Evolutionary conservation across 202 grass and related monocot genomes (phyloP).

Genomic region (Carex arenaria): DNA sequence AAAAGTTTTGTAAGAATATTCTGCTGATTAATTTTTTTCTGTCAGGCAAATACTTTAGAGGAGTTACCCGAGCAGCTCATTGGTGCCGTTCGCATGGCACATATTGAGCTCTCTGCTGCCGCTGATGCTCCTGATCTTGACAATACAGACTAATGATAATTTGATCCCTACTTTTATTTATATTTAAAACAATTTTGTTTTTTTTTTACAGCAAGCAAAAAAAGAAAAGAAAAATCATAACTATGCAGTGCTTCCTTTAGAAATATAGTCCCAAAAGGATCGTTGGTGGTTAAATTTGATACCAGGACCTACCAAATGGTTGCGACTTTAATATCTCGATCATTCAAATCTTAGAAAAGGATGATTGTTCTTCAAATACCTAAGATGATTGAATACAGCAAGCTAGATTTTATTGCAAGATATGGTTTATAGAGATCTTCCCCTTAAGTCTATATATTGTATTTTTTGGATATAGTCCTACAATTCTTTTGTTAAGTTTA

Average conservation of each 20-base stretch:
- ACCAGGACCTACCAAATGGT: not conserved
- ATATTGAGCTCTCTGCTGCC: conserved; percentile 72
- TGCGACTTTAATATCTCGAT: not conserved
- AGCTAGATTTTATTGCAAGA: not conserved
- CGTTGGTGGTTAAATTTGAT: not conserved
- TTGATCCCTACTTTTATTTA: not conserved
- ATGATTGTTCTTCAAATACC: not conserved
- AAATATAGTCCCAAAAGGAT: not conserved
- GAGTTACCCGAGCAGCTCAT: conserved; percentile 93
- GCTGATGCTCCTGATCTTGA: conserved; percentile 43
- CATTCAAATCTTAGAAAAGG: conserved; percentile 5
- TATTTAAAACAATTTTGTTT: conserved; percentile 10
- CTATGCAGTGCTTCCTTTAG: not conserved
- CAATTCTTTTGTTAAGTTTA: conserved; percentile 13
- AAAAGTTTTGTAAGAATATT: not conserved
- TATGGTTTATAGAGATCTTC: not conserved
- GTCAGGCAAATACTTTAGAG: conserved; percentile 66
- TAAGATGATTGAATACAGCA: not conserved
- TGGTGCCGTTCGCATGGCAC: conserved; percentile 65
- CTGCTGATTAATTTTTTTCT: conserved; percentile 6
- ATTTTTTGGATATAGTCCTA: not conserved
- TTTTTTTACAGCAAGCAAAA: not conserved
- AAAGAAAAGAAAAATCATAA: not conserved
- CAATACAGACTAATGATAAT: conserved; percentile 25
- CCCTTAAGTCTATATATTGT: not conserved